Conservation (phyloP, 2,329 filamentous ascomycete species). For the Metarhizium robertsii region DNA sequence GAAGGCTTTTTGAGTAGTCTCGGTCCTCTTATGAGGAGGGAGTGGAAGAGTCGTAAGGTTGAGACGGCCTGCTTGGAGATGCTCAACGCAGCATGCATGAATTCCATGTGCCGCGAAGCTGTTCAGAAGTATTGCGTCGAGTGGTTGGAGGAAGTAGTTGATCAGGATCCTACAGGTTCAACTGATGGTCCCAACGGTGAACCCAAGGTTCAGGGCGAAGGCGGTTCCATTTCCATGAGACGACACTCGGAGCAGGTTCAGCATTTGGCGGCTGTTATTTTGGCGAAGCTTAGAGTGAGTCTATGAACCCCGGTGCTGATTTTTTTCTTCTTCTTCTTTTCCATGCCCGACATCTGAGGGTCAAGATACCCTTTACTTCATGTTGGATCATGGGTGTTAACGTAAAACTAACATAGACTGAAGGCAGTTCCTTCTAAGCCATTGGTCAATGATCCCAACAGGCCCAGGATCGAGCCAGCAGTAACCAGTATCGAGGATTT, state of each 20-base stretch:
- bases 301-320: neutral
- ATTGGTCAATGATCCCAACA: constrained; percentile 26
- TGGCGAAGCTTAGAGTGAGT: constrained; percentile 58
- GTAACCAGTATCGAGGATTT: constrained; percentile 58
- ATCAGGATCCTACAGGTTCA: constrained; percentile 54
- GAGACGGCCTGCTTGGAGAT: constrained; percentile 82
- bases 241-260: constrained; percentile 53
- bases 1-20: constrained; percentile 78
- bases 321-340: neutral
- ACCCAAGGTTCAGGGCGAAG: constrained; percentile 48
- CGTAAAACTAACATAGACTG: constrained; percentile 38
- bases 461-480: constrained; percentile 39
- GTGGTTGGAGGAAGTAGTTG: constrained; percentile 80
- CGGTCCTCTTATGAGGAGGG: constrained; percentile 65
- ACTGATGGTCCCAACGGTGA: constrained; percentile 40
- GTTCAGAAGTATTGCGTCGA: constrained; percentile 76
- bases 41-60: constrained; percentile 76
- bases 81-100: constrained; percentile 85
- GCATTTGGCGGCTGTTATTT: constrained; percentile 61
- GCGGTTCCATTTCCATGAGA: constrained; percentile 50
- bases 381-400: constrained; percentile 14
- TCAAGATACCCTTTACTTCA: neutral
- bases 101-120: constrained; percentile 69
- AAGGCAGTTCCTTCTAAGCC: constrained; percentile 46
- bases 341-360: constrained; percentile 9